phyloP scores from a whole-genome alignment of 306 rosid genomes.

The Morella rubra region DNA sequence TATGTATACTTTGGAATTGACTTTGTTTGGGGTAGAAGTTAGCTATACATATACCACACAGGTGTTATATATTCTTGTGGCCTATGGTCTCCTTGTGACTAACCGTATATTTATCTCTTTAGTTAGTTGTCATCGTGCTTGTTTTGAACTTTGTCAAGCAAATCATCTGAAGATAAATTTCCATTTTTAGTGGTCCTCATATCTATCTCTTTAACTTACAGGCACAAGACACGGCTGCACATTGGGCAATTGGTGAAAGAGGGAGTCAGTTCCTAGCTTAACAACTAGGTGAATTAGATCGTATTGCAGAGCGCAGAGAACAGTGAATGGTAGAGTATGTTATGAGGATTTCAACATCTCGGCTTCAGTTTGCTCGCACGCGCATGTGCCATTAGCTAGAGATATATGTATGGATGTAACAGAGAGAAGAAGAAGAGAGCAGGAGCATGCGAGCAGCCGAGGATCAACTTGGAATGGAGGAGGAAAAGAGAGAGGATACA shows the following conservation, averaged over 20 bases:
- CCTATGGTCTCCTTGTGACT: neutral
- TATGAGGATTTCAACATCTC: too few species aligned
- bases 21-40: neutral
- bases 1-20: neutral
- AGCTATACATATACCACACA: neutral
- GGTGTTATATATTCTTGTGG: neutral
- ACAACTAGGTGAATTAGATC: too few species aligned
- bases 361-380: too few species aligned
- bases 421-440: too few species aligned
- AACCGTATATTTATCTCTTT: neutral
- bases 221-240: conserved; percentile 89
- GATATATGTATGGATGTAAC: too few species aligned
- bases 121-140: neutral
- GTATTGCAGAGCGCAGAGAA: too few species aligned
- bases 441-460: too few species aligned
- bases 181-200: neutral
- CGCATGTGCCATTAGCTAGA: too few species aligned
- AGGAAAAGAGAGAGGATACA: too few species aligned
- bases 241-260: conserved; percentile 96
- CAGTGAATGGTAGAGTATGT: too few species aligned
- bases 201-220: conserved; percentile 35
- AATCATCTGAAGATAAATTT: neutral
- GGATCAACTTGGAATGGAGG: too few species aligned
- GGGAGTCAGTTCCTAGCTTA: too few species aligned
- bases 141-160: neutral